Percentiles rank a stretch among this genome's conserved stretches.
phyloP scores from a whole-genome alignment of 2,329 filamentous ascomycete species.

The Verticillium zaregamsianum region DNA sequence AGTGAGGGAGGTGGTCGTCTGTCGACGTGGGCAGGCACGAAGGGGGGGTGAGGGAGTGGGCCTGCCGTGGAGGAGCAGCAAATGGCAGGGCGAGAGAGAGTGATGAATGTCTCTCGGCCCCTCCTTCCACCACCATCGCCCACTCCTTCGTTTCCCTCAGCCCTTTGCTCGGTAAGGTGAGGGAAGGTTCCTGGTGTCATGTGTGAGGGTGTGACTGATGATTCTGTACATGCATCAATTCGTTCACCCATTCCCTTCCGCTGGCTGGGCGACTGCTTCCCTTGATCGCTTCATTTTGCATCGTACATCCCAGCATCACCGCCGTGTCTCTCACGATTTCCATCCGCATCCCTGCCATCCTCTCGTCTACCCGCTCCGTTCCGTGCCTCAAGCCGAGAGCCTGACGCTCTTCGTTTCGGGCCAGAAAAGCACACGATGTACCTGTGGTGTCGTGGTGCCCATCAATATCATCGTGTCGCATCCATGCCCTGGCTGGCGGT shows the following conservation, averaged over 20 bases:
- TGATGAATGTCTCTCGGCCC: neutral
- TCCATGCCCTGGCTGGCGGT: neutral
- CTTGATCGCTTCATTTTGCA: neutral
- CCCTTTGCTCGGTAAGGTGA: neutral
- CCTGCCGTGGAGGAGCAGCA: neutral
- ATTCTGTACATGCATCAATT: neutral
- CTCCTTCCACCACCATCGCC: neutral
- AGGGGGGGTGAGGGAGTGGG: too few species aligned
- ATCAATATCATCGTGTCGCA: neutral
- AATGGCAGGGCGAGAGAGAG: neutral
- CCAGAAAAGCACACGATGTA: neutral
- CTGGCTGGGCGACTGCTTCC: neutral
- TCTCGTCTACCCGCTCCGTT: neutral
- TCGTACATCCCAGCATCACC: neutral
- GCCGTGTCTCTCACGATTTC: neutral
- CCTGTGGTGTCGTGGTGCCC: neutral
- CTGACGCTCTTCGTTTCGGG: neutral
- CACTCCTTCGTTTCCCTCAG: too few species aligned
- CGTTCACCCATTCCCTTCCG: neutral
- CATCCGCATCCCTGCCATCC: neutral
- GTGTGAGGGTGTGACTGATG: neutral
- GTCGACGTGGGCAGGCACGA: too few species aligned
- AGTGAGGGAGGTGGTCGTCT: neutral
- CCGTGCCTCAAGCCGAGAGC: neutral
- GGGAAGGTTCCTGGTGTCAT: too few species aligned